Percentiles rank a stretch among this genome's conserved stretches.
Evolutionary conservation across 2,329 filamentous ascomycete genomes (phyloP).

Genomic region (Neofusicoccum laricinum): DNA sequence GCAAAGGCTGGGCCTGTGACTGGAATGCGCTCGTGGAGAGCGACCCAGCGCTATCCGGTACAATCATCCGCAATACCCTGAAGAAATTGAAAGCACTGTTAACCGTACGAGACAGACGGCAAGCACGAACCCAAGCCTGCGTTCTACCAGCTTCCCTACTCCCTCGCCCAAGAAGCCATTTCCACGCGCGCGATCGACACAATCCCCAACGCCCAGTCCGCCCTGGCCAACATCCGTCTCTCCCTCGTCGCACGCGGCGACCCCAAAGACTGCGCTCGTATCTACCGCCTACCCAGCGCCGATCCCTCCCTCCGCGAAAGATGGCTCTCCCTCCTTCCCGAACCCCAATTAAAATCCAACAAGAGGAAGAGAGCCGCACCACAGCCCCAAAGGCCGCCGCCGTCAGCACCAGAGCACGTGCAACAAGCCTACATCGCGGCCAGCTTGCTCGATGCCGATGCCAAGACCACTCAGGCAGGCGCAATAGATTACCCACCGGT

Average conservation of each 20-base stretch:
- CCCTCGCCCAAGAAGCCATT: conserved; percentile 8
- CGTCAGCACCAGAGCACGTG: conserved; percentile 42
- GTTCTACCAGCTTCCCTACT: background rate
- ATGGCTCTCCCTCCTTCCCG: conserved; percentile 66
- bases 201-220: background rate
- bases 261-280: conserved; percentile 68
- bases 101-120: background rate
- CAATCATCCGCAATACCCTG: background rate
- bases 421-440: conserved; percentile 49
- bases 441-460: conserved; percentile 39
- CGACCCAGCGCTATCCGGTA: background rate
- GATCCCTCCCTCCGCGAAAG: conserved; percentile 57
- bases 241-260: conserved; percentile 68
- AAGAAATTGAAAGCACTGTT: background rate
- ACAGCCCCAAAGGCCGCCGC: conserved; percentile 27
- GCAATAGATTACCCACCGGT: conserved; percentile 59
- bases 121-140: background rate
- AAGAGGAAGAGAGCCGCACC: background rate
- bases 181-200: conserved; percentile 15
- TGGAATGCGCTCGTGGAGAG: conserved; percentile 54
- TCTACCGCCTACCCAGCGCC: conserved; percentile 76
- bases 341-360: conserved; percentile 23
- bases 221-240: conserved; percentile 62
- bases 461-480: conserved; percentile 20
- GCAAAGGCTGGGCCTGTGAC: conserved; percentile 78